Conservation (phyloP, 2,329 filamentous ascomycete genomes). For the Stagonosporopsis vannaccii region DNA sequence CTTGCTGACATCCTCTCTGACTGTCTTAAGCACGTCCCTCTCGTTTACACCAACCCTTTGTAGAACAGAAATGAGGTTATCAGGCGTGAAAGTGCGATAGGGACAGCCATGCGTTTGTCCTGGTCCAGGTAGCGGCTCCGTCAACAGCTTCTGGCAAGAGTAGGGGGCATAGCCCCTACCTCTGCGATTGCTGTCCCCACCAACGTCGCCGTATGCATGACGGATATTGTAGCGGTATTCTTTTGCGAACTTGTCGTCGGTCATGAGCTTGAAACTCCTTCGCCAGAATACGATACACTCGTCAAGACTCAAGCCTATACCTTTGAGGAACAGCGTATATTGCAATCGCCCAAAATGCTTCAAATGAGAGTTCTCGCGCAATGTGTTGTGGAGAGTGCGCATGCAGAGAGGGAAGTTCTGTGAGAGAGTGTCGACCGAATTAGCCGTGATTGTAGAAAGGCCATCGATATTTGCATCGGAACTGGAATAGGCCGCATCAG, state of each 20-base stretch:
- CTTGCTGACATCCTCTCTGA: slow-evolving; percentile 87
- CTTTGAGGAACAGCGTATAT: slow-evolving; percentile 96
- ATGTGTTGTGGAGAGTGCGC: slow-evolving; percentile 84
- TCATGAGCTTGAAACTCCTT: slow-evolving; percentile 80
- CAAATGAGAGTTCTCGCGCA: slow-evolving; percentile 87
- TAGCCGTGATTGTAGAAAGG: slow-evolving; percentile 66
- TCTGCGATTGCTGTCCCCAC: slow-evolving; percentile 86
- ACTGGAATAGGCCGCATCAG: slow-evolving; percentile 80
- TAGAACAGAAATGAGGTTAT: slow-evolving; percentile 81
- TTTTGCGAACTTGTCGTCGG: slow-evolving; percentile 95
- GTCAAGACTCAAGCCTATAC: slow-evolving; percentile 89
- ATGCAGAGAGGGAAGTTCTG: slow-evolving; percentile 92
- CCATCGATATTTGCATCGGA: slow-evolving; percentile 77
- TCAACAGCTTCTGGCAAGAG: slow-evolving; percentile 94
- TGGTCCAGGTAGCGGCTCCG: slow-evolving; percentile 82
- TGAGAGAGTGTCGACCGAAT: slow-evolving; percentile 77
- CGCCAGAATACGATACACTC: slow-evolving; percentile 95
- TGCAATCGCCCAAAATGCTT: slow-evolving; percentile 94
- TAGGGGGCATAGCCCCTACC: slow-evolving; percentile 89
- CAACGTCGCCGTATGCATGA: slow-evolving; percentile 94
- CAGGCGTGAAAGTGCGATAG: slow-evolving; percentile 87
- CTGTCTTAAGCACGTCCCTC: slow-evolving; percentile 75
- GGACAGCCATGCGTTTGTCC: slow-evolving; percentile 96
- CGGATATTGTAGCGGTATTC: slow-evolving; percentile 97
- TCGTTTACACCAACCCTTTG: slow-evolving; percentile 83